Evolutionary conservation across 352 stramenopile species (phyloP), one percentile per base, ranked within the genome.

Genomic region (Pythium dissimile): DNA sequence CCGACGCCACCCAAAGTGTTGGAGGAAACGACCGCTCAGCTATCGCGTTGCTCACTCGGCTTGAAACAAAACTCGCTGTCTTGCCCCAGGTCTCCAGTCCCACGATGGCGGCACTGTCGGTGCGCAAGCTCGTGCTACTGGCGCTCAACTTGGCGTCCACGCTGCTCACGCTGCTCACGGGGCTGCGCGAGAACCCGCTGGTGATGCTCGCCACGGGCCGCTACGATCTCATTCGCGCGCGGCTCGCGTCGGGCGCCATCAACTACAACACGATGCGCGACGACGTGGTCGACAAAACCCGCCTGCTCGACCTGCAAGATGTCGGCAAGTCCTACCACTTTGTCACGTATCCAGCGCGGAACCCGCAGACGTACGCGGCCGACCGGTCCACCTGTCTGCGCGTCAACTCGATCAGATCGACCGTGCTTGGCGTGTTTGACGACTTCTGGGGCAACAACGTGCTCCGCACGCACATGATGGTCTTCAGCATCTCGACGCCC

Each of bases 241-340:
- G 74, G 2, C 52, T 84, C 20, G 9, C 41, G 8, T 49, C 75
- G 0, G 59, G 62, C 9, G 52, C 48, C 2, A 83, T 86, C 62
- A 83, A 75, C 56, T 83, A 81, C 45, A 45, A 69, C 31, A 64
- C 75, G 15, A 57, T 71, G 1, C 65, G 52, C 24, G 39, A 70
- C 21, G 68, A 82, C 13, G 47, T 75, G 26, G 27, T 73, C 20
- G 30, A 73, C 15, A 15, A 64, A 3, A 35, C 54, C 18, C 59
- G 39, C 11, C 44, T 81, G 8, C 66, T 55, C 5, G 63, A 77
- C 26, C 46, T 85, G 4, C 59, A 53, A 9, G 27, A 47, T 21
- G 63, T 83, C 20, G 66, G 68, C 13, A 21, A 34, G 11, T 48
- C 28, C 16, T 72, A 63, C 31, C 38, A 51, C 6, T 66, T 76